Base-by-base conservation (phyloP, 169 alveolate species). In the Cryptosporidium viatorum region DNA sequence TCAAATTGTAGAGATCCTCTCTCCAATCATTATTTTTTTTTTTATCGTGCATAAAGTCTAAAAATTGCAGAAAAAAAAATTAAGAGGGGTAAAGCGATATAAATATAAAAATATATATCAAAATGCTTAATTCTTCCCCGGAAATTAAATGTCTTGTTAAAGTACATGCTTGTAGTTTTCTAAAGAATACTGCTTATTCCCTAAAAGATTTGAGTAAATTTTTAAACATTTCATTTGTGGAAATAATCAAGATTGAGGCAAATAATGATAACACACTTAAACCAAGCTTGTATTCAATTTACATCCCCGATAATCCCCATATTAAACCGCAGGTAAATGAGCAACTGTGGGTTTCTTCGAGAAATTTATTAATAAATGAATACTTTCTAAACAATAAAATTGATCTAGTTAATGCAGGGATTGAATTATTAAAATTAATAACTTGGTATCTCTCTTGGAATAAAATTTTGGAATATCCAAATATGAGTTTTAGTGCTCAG, bases 361-460 rank as follows among this genome's bases (percentile, higher is more conserved):
- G 62, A 62, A 59, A 39, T 16, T 69, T 80, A 37, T 35, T 80
- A 9, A 37, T 14, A 3, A 45, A 37, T 33, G 43, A 35, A n/a
- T 26, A 23, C 31, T 12, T 59, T 37, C 33, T 8, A 51, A 21
- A 23, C 2, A 16, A 48, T 26, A 29, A 62, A 14, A n/a, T 37
- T 41, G 68, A 80, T 43, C 23, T 48, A 21, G 62, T 55, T 7
- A 23, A 43, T 23, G 51, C 75, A 45, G 71, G 69, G 16, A 65
- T 9, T n/a, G 62, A 80, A 12, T 12, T 80, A 0, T 62, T 80
- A 18, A 80, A 31, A 26, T 26, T 80, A 39, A 80, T 80, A 18
- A 80, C 35, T 43, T 80, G 89, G 89, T 65, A 65, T 26, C 60
- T 80, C 62, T 59, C 89, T 26, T 80, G 89, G 80, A 80, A 80